Base-by-base conservation (phyloP, 768 basidiomycete species). In the Phylloporus sp. region DNA sequence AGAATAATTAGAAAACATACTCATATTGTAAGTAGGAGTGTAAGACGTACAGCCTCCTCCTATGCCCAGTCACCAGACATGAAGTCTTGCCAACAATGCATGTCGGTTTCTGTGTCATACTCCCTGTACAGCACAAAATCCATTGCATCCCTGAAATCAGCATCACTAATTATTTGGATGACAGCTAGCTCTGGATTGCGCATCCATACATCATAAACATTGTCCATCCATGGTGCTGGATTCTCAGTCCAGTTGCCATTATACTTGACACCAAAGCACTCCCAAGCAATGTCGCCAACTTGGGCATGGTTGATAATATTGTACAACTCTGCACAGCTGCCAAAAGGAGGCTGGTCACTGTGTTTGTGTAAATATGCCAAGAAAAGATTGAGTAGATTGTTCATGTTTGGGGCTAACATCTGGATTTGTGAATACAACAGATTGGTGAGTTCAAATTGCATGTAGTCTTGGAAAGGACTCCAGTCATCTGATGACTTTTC, bases 51-150 rank as follows among this genome's bases (percentile, higher is more conserved):
- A 0, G 20, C 48, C 22, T 49, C 6, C 2, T 54, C 38, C 48
- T 48, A 54, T 12, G 44, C 53, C 53, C 53, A 54, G n/a, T 54
- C 44, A 16, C 24, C 43, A 0, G 32, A 43, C 49, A 50, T 50
- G 13, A 50, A 50, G 18, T 50, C 34, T 28, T 36, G 18, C 16
- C 3, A 54, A 4, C 12, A 18, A 7, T 16, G 23, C 1, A 20
- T 1, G 3, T 49, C 10, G 2, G 43, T 32, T 8, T 10, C 18
- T 1, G 18, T 3, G 0, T 39, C 29, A 20, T 39, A 54, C 8
- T 53, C 41, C 3, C 24, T 4, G 18, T 35, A 50, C 1, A 34
- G 34, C 4, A 20, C 6, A 20, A 31, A 11, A 10, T 50, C 27
- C 8, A 45, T 32, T 15, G 12, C 3, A 6, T 10, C 12, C 1